These are phyloP conservation scores for Aegilops tauschii DNA, from an alignment of 176 grass and related monocot genomes.

Conservation along the genomic window DNA sequence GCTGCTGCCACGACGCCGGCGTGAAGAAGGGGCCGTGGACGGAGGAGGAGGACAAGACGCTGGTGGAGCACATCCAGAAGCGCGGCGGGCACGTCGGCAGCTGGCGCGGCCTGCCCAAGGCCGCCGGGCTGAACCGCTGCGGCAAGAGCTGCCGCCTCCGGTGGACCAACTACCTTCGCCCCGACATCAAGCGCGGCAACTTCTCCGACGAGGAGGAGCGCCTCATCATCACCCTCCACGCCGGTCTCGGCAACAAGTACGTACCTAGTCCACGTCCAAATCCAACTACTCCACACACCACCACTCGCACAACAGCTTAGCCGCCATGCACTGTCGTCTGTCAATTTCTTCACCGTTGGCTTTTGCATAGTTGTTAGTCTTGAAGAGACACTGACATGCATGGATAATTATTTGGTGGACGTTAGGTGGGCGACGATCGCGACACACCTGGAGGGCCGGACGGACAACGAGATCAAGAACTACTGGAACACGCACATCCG, in stretches of 20 bases:
- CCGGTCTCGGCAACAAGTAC: conserved; percentile 72
- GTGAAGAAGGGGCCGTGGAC: conserved; percentile 71
- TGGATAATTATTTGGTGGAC: background rate
- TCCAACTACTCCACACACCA: background rate
- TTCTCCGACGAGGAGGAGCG: conserved; percentile 66
- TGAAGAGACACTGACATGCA: background rate
- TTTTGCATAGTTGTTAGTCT: too few relatives aligned
- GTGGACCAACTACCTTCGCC: conserved; percentile 91
- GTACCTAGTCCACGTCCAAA: background rate
- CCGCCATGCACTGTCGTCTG: background rate
- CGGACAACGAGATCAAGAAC: conserved; percentile 79
- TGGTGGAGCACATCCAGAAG: conserved; percentile 50
- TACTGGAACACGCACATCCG: conserved; percentile 67
- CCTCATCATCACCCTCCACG: conserved; percentile 63
- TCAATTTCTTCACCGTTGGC: too few relatives aligned
- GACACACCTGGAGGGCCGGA: conserved; percentile 49
- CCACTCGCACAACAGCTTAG: background rate
- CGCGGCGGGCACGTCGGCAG: conserved; percentile 49
- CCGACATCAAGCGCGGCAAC: conserved; percentile 81
- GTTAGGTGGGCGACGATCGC: conserved; percentile 80
- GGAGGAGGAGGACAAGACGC: conserved; percentile 63
- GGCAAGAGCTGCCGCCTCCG: conserved; percentile 93
- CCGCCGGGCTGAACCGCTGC: conserved; percentile 66
- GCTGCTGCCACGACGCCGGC: conserved; percentile 51
- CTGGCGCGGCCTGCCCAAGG: conserved; percentile 64